Conservation (phyloP, 768 basidiomycete species). For the Naematelia aurantialba region DNA sequence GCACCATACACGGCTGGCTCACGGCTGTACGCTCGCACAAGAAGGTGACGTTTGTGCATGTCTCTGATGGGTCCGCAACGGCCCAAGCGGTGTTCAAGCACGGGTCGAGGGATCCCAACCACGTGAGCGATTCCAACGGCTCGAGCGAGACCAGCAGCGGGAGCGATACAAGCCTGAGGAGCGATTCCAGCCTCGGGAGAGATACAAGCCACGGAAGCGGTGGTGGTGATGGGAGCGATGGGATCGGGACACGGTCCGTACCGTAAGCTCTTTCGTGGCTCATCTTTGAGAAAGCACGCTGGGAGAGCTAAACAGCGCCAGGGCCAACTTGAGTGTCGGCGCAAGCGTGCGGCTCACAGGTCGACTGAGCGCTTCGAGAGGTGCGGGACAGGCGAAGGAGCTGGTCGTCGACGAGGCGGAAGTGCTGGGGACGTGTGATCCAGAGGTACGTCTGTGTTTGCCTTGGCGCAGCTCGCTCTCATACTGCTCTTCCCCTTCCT, state of each 20-base stretch:
- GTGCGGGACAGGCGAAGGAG: slow-evolving; percentile 58
- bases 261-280: neutral
- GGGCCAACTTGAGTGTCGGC: slow-evolving; percentile 57
- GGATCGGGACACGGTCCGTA: slow-evolving; percentile 8
- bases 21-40: slow-evolving; percentile 82
- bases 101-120: slow-evolving; percentile 29
- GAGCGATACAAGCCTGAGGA: too few relatives aligned
- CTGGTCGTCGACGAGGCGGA: slow-evolving; percentile 56
- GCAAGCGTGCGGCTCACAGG: slow-evolving; percentile 59
- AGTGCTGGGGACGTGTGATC: slow-evolving; percentile 60
- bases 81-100: slow-evolving; percentile 73
- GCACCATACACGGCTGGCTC: slow-evolving; percentile 70
- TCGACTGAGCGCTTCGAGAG: slow-evolving; percentile 55
- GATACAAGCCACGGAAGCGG: too few relatives aligned
- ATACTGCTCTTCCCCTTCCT: slow-evolving; percentile 7
- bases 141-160: too few relatives aligned
- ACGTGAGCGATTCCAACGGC: too few relatives aligned
- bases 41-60: slow-evolving; percentile 70
- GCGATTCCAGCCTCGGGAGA: too few relatives aligned
- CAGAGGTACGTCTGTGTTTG: slow-evolving; percentile 54
- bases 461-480: neutral
- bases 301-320: slow-evolving; percentile 1
- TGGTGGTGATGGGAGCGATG: slow-evolving; percentile 48
- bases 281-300: neutral
- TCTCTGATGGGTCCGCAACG: slow-evolving; percentile 76